Conservation (phyloP, 139 green algal genomes). For the Chlamydomonas eustigma region DNA sequence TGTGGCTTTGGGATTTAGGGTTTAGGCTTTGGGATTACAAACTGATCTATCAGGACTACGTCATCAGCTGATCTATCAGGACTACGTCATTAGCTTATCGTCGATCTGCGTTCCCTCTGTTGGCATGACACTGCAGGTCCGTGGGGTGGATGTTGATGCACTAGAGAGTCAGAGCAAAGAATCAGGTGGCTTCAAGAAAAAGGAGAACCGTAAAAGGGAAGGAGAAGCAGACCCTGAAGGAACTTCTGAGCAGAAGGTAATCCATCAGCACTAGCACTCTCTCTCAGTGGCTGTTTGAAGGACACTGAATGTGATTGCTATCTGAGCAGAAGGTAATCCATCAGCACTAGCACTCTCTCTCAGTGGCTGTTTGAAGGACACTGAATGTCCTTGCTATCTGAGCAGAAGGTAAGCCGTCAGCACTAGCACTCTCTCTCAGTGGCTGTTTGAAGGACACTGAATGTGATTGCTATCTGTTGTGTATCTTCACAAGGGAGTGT, state of each 20-base stretch:
- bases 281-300: neutral
- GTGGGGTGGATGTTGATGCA: slow-evolving; percentile 42
- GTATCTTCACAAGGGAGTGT: no score
- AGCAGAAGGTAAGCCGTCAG: slow-evolving; percentile 4
- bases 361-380: neutral
- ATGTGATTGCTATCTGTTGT: neutral
- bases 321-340: neutral
- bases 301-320: neutral
- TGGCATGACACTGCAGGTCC: neutral
- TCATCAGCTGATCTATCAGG: neutral
- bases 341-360: neutral
- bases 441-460: neutral
- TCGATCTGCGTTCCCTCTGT: no score
- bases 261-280: neutral
- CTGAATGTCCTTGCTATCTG: slow-evolving; percentile 4
- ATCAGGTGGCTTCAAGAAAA: neutral
- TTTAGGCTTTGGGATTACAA: neutral
- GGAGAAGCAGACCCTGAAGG: slow-evolving; percentile 16
- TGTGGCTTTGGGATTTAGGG: neutral
- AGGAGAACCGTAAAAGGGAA: slow-evolving; percentile 5
- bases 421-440: neutral
- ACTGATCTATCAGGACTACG: neutral
- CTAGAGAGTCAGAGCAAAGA: slow-evolving; percentile 43
- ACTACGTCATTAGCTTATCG: neutral
- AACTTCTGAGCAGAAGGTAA: slow-evolving; percentile 8